Evolutionary conservation across 139 green algal genomes (phyloP).

Genomic region (Desmodesmus armatus): DNA sequence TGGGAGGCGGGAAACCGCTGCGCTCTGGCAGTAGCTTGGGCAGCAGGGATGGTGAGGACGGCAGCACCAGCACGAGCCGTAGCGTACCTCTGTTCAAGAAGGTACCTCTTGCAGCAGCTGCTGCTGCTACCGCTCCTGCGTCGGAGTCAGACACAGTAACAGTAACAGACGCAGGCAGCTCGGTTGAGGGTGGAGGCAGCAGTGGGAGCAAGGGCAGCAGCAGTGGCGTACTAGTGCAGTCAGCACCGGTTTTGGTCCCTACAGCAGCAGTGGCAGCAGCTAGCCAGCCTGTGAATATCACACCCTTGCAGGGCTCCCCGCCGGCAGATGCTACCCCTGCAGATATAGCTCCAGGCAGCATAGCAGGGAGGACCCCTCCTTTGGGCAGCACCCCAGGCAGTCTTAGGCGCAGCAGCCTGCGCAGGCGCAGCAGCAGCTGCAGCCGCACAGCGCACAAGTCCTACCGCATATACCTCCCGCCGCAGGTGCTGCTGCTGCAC

Average conservation of each 20-base stretch:
- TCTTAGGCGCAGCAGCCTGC: slow-evolving; percentile 35
- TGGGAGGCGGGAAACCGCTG: not conserved
- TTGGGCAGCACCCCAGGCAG: slow-evolving; percentile 33
- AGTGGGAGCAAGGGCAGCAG: too few species aligned
- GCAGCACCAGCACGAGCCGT: too few species aligned
- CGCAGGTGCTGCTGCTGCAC: slow-evolving; percentile 67
- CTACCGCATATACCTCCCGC: slow-evolving; percentile 50
- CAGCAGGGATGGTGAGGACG: slow-evolving; percentile 13
- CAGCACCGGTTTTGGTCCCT: not conserved
- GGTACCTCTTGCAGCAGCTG: not conserved
- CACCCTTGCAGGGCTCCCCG: too few species aligned
- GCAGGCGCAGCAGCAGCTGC: not conserved
- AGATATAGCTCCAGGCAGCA: too few species aligned
- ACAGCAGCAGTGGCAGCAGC: not conserved
- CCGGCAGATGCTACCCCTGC: too few species aligned
- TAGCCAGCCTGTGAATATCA: not conserved
- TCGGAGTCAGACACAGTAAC: not conserved
- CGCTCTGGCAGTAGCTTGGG: not conserved
- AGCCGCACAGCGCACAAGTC: slow-evolving; percentile 23
- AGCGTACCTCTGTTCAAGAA: not conserved
- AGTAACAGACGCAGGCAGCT: too few species aligned
- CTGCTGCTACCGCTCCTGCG: not conserved
- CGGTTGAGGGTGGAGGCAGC: too few species aligned
- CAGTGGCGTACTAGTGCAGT: too few species aligned
- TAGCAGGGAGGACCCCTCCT: too few species aligned